A percentile compares a stretch with the other conserved stretches of the same genome.
These are phyloP conservation scores for Fusarium devonianum DNA, from an alignment of 2,329 filamentous ascomycete genomes.

Conservation along the genomic window DNA sequence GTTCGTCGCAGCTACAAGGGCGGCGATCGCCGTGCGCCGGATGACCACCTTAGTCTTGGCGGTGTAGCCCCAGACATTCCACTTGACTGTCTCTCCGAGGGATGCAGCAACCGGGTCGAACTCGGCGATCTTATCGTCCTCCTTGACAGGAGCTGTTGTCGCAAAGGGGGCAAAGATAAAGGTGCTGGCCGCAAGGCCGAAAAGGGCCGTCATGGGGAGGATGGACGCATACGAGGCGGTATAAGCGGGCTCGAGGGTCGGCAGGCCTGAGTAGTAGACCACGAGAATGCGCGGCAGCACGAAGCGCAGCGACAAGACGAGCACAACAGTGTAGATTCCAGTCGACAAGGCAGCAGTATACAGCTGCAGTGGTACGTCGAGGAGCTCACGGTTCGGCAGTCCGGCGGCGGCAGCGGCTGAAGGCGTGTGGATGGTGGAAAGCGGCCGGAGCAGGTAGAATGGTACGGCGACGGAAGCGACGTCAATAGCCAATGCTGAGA, in stretches of 20 bases:
- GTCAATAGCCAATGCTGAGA: conserved; percentile 71
- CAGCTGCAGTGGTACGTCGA: conserved; percentile 68
- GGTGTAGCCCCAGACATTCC: conserved; percentile 76
- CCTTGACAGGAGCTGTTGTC: conserved; percentile 56
- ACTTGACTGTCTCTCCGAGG: conserved; percentile 73
- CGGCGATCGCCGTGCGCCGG: conserved; percentile 67
- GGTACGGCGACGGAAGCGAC: conserved; percentile 73
- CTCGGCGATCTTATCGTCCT: conserved; percentile 56
- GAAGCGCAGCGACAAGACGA: conserved; percentile 73
- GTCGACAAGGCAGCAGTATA: conserved; percentile 74
- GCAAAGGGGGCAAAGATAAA: conserved; percentile 80
- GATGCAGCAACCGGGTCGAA: conserved; percentile 72
- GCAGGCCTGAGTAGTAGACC: conserved; percentile 75
- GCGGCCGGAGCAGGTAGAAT: conserved; percentile 75
- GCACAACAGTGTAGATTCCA: conserved; percentile 75
- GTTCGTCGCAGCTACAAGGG: conserved; percentile 63
- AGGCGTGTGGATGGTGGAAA: conserved; percentile 69
- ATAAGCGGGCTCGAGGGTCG: conserved; percentile 73
- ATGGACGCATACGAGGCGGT: conserved; percentile 66
- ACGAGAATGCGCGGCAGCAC: conserved; percentile 78
- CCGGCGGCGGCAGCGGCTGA: conserved; percentile 49
- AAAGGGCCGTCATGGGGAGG: conserved; percentile 62
- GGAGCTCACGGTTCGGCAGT: conserved; percentile 68
- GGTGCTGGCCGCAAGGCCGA: conserved; percentile 74
- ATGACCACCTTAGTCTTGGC: conserved; percentile 69